Evolutionary conservation across 306 rosid genomes (phyloP).

Genomic region (Cajanus cajan): DNA sequence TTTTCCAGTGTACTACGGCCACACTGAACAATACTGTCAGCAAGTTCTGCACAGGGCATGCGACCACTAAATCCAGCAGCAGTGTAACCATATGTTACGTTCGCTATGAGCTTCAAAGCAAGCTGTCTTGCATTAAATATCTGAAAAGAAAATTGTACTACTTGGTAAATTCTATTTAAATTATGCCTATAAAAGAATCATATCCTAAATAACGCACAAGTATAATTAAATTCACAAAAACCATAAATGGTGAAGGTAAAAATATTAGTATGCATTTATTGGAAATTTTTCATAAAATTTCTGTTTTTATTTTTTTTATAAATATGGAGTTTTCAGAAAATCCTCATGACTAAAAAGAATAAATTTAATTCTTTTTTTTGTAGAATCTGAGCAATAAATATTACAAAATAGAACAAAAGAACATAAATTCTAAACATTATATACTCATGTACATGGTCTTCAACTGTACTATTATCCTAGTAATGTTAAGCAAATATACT

Average conservation of each 20-base stretch:
- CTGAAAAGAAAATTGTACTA: slow-evolving; percentile 45
- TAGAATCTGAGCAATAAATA: not conserved
- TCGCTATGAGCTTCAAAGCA: slow-evolving; percentile 92
- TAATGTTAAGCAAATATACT: slow-evolving; percentile 14
- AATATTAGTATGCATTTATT: slow-evolving; percentile 14
- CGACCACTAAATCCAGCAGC: slow-evolving; percentile 99
- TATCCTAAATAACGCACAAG: not conserved
- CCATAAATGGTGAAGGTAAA: not conserved
- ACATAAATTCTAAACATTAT: slow-evolving; percentile 12
- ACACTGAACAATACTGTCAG: slow-evolving; percentile 94
- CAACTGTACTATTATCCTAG: not conserved
- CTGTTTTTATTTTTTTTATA: not conserved
- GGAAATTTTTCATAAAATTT: slow-evolving; percentile 16
- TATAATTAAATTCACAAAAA: slow-evolving; percentile 24
- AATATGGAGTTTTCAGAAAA: slow-evolving; percentile 4
- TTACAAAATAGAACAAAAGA: slow-evolving; percentile 17
- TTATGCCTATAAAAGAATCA: slow-evolving; percentile 24
- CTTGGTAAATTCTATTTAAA: slow-evolving; percentile 13
- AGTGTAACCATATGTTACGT: slow-evolving; percentile 91
- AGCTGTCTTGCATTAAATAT: slow-evolving; percentile 91
- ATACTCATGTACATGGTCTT: slow-evolving; percentile 16
- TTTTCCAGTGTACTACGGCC: slow-evolving; percentile 86
- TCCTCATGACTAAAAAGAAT: not conserved
- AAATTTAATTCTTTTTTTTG: not conserved
- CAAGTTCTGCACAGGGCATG: slow-evolving; percentile 99